A percentile compares a stretch with the other conserved stretches of the same genome.
Conservation (phyloP, 1,284 basidiomycete genomes). For the Ganoderma resinaceum region DNA sequence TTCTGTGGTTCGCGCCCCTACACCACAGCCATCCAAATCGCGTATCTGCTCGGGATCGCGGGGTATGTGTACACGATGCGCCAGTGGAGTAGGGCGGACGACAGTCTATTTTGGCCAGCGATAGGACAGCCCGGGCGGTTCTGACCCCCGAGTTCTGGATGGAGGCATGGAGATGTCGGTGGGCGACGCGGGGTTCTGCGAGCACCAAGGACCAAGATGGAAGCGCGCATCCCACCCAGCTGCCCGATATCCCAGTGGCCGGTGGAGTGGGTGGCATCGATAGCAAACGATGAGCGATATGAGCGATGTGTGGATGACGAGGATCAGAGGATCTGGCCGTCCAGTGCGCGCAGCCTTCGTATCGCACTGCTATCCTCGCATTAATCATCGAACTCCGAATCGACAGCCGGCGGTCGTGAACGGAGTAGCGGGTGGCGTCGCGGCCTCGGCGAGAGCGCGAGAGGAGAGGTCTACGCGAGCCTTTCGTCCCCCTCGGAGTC, state of each 20-base stretch:
- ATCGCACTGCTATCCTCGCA: not conserved
- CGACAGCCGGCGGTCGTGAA: not conserved
- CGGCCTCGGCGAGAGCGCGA: not conserved
- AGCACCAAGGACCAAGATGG: not conserved
- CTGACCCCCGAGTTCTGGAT: slow-evolving; percentile 8
- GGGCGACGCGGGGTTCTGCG: not conserved
- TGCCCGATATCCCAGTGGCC: not conserved
- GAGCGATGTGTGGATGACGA: not conserved
- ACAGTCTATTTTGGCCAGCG: slow-evolving; percentile 39
- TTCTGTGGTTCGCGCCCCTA: not conserved
- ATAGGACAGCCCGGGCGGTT: slow-evolving; percentile 23
- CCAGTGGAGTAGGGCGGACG: slow-evolving; percentile 37
- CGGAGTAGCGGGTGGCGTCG: not conserved
- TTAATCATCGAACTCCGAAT: not conserved
- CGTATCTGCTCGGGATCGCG: slow-evolving; percentile 40
- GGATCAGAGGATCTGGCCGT: not conserved
- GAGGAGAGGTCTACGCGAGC: slow-evolving; percentile 4
- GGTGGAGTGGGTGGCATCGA: not conserved
- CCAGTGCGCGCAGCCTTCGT: not conserved
- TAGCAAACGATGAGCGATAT: not conserved
- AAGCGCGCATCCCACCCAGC: not conserved
- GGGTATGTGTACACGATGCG: slow-evolving; percentile 43
- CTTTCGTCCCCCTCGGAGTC: slow-evolving; percentile 10
- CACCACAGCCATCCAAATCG: slow-evolving; percentile 37
- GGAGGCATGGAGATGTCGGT: not conserved